A percentile compares a stretch with the other conserved stretches of the same genome.
Conservation (phyloP, 2,329 filamentous ascomycete genomes). For the Alternaria burnsii region DNA sequence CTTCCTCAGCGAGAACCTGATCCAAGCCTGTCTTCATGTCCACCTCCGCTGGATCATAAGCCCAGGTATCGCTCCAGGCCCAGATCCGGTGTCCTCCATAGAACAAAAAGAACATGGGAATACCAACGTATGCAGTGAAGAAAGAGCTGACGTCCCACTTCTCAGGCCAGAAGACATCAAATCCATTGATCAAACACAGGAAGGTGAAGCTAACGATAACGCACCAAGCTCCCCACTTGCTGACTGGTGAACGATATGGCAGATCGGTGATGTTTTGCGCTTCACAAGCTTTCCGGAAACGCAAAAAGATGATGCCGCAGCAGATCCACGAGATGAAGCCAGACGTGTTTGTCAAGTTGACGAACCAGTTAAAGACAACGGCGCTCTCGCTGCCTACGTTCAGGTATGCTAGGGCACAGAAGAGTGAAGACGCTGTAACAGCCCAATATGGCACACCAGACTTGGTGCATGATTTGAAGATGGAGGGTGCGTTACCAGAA, state of each 20-base stretch:
- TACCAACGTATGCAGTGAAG: conserved; percentile 71
- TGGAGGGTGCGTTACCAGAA: conserved; percentile 69
- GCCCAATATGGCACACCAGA: conserved; percentile 65
- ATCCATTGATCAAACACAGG: conserved; percentile 77
- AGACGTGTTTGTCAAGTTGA: conserved; percentile 70
- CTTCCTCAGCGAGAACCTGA: conserved; percentile 45
- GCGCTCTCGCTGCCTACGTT: conserved; percentile 55
- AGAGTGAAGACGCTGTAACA: conserved; percentile 54
- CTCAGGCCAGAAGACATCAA: conserved; percentile 52
- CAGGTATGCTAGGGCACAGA: conserved; percentile 59
- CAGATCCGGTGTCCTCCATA: conserved; percentile 63
- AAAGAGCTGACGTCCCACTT: conserved; percentile 72
- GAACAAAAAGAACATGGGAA: conserved; percentile 67
- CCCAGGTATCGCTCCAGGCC: conserved; percentile 61
- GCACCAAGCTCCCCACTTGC: conserved; percentile 71
- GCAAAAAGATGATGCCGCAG: conserved; percentile 65
- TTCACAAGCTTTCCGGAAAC: conserved; percentile 67
- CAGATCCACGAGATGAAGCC: conserved; percentile 64
- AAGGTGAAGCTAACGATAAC: conserved; percentile 66
- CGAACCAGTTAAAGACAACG: conserved; percentile 72
- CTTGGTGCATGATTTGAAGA: conserved; percentile 68
- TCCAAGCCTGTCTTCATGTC: conserved; percentile 60
- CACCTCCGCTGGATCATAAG: conserved; percentile 58
- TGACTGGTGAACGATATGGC: conserved; percentile 63
- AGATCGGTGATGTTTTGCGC: conserved; percentile 62